Evolutionary conservation across 805 yeast species (phyloP), one percentile per base, ranked within the genome.

Genomic region (Kodamaea kakaduensis): DNA sequence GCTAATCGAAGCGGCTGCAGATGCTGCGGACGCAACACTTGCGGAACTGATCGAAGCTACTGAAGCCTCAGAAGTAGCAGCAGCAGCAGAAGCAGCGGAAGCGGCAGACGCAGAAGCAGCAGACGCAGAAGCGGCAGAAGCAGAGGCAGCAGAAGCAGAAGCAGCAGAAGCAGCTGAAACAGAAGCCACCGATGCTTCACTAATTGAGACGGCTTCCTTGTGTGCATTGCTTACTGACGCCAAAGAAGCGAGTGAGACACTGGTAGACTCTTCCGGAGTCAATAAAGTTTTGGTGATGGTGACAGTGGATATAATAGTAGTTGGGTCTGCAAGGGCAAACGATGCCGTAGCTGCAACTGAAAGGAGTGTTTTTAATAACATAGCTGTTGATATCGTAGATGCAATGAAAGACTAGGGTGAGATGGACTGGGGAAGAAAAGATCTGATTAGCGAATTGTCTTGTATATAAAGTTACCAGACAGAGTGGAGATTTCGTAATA

Each of bases 201-300:
- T 41, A 2, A 13, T 36, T 15, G 37, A 18, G n/a, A 31, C 36
- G 4, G 36, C 22, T 2, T 25, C 33, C n/a, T n/a, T n/a, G n/a
- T n/a, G n/a, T n/a, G n/a, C n/a, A 26, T 19, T 26, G 19, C 29
- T 26, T 5, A 29, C 42, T 7, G 46, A 38, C 17, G 44, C 38
- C 17, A 42, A 54, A 25, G 39, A 43, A 20, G 46, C 49, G 7
- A 45, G 44, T 5, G 44, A 29, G 14, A 45, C 29, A 25, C 61
- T 58, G 26, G 64, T 34, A 34, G 69, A 60, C 51, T 72, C 72
- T 37, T 64, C 59, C 21, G 77, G 75, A 19, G 74, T 58, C 48
- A 68, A 61, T 29, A 69, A 34, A 18, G 77, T 72, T 34, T 56
- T 54, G 31, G 77, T 71, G 39, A 69, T 54, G 16, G 77, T 71